phyloP scores from a whole-genome alignment of 768 basidiomycete species.

The Mycena chlorophos region DNA sequence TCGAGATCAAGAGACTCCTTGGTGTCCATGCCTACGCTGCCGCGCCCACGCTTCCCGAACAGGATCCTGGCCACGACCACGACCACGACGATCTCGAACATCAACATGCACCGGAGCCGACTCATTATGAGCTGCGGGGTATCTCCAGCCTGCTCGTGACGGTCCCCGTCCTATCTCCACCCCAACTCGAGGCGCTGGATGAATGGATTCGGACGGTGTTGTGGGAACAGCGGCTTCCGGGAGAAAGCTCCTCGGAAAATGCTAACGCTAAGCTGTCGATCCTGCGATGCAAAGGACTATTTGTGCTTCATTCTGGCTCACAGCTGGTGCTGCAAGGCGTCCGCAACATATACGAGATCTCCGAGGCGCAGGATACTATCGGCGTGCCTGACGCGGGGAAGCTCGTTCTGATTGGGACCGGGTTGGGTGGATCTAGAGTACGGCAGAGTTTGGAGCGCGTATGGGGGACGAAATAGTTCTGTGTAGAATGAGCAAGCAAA shows the following conservation, averaged over 20 bases:
- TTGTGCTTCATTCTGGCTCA: conserved; percentile 53
- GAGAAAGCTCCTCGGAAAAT: conserved; percentile 19
- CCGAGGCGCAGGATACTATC: conserved; percentile 41
- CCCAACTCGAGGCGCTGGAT: conserved; percentile 59
- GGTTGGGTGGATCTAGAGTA: conserved; percentile 54
- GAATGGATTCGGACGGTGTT: conserved; percentile 78
- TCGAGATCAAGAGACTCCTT: conserved; percentile 78
- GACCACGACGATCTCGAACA: conserved; percentile 36
- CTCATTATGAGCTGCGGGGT: conserved; percentile 75
- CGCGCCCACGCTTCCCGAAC: conserved; percentile 34
- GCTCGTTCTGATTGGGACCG: conserved; percentile 85
- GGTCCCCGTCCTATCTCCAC: conserved; percentile 56
- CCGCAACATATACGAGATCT: conserved; percentile 83
- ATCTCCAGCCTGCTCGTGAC: conserved; percentile 78
- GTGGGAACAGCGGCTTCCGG: conserved; percentile 71
- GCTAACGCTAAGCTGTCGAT: conserved; percentile 47
- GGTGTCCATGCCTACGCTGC: conserved; percentile 77
- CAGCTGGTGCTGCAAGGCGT: conserved; percentile 89
- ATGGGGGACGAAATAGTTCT: background rate
- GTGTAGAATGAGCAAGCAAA: background rate
- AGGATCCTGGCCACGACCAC: conserved; percentile 31
- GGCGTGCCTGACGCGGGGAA: conserved; percentile 70
- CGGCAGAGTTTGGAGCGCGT: conserved; percentile 51
- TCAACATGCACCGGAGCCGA: conserved; percentile 35
- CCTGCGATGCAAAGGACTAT: conserved; percentile 87